These are phyloP conservation scores for Pythium vanterpoolii DNA, from an alignment of 352 stramenopile genomes.

Conservation along the genomic window DNA sequence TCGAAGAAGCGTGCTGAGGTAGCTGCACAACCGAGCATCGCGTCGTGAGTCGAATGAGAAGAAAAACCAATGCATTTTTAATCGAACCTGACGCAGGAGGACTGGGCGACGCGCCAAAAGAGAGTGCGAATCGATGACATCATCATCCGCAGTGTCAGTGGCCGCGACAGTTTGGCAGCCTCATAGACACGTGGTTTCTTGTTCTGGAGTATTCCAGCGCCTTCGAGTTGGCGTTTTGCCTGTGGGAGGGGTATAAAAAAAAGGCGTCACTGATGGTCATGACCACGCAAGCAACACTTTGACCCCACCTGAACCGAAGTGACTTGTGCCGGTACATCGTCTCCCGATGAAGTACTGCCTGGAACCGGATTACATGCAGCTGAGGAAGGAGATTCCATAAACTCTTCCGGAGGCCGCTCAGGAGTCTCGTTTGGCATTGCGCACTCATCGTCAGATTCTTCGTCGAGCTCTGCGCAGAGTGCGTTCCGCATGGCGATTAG, in stretches of 20 bases:
- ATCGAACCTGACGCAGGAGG: conserved; percentile 21
- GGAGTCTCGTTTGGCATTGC: background rate
- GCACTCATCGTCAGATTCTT: background rate
- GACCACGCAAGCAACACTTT: background rate
- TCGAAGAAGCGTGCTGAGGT: conserved; percentile 14
- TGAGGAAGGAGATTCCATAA: background rate
- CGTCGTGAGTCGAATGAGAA: background rate
- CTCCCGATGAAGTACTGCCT: background rate
- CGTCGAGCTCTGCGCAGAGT: background rate
- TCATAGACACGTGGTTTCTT: conserved; percentile 15
- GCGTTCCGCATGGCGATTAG: background rate
- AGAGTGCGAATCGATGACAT: conserved; percentile 1
- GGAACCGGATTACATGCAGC: background rate
- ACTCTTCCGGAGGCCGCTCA: background rate
- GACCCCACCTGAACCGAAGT: background rate
- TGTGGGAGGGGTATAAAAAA: background rate
- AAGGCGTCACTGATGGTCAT: background rate
- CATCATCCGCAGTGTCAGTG: conserved; percentile 6
- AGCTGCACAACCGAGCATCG: background rate
- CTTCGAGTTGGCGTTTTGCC: conserved; percentile 9
- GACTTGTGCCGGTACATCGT: background rate
- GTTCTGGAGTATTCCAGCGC: too few relatives aligned
- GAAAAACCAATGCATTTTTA: background rate
- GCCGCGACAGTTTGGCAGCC: background rate
- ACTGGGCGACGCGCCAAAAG: conserved; percentile 4